These are phyloP conservation scores for Trametes pubescens DNA, from an alignment of 1,284 basidiomycete species.

Conservation along the genomic window DNA sequence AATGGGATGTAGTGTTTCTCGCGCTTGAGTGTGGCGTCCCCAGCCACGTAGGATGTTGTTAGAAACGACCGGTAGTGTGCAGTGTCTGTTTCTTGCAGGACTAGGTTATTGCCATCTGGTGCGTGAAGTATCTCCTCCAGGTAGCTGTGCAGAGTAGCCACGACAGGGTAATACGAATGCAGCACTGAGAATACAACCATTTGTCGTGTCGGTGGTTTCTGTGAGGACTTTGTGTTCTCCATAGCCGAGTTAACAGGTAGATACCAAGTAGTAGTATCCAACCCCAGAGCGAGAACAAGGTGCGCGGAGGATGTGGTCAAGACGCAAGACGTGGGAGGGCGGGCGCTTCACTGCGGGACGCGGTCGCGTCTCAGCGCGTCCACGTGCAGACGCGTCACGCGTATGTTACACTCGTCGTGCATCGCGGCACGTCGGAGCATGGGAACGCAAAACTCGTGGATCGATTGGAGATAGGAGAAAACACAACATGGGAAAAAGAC, in stretches of 20 bases:
- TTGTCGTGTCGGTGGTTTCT: background rate
- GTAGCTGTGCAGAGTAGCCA: slow-evolving; percentile 52
- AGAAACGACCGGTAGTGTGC: slow-evolving; percentile 51
- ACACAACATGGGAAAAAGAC: background rate
- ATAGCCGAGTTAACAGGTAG: background rate
- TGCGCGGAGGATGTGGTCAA: slow-evolving; percentile 2
- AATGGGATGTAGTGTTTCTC: slow-evolving; percentile 38
- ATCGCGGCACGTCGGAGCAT: background rate
- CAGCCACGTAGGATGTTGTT: slow-evolving; percentile 54
- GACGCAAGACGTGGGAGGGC: background rate
- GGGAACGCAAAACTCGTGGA: slow-evolving; percentile 1
- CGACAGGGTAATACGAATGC: slow-evolving; percentile 49
- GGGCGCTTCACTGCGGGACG: background rate
- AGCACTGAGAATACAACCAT: slow-evolving; percentile 34
- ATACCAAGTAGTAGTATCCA: too few relatives aligned
- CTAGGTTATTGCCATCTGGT: slow-evolving; percentile 13
- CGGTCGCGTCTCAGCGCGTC: slow-evolving; percentile 17
- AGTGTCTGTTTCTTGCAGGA: slow-evolving; percentile 45
- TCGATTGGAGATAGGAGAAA: background rate
- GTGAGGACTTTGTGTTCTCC: background rate
- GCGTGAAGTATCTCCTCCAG: slow-evolving; percentile 48
- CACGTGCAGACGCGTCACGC: slow-evolving; percentile 20
- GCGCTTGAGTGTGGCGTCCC: slow-evolving; percentile 26
- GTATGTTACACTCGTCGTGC: slow-evolving; percentile 9
- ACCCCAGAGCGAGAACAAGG: background rate